phyloP scores from a whole-genome alignment of 106 monocot genomes.

The Triglochin maritima region DNA sequence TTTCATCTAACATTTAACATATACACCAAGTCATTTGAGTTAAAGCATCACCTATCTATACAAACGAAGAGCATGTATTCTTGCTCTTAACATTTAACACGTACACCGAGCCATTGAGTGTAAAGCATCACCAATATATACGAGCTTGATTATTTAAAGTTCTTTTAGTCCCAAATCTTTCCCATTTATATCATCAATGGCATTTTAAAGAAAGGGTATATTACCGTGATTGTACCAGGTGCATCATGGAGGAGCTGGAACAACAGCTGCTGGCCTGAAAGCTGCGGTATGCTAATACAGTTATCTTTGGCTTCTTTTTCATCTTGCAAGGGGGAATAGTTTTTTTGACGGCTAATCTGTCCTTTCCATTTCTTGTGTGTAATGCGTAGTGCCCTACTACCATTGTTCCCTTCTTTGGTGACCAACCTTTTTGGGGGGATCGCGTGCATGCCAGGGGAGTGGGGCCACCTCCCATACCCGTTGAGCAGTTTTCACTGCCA shows the following conservation, averaged over 20 bases:
- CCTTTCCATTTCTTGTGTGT: constrained; percentile 3
- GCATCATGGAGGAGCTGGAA: constrained; percentile 98
- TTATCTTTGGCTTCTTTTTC: not conserved
- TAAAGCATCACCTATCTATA: too few relatives aligned
- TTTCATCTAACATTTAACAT: too few relatives aligned
- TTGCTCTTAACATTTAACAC: too few relatives aligned
- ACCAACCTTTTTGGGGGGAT: constrained; percentile 94
- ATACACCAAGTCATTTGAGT: too few relatives aligned
- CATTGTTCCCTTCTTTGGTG: constrained; percentile 91
- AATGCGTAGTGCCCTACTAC: constrained; percentile 96
- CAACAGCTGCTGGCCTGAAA: constrained; percentile 92
- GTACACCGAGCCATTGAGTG: too few relatives aligned
- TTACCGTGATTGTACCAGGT: constrained; percentile 30
- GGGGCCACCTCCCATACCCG: constrained; percentile 76
- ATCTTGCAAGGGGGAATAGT: not conserved
- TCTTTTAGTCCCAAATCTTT: too few relatives aligned
- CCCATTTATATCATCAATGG: too few relatives aligned
- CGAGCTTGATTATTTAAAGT: too few relatives aligned
- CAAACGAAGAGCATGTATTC: too few relatives aligned
- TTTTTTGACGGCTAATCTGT: not conserved
- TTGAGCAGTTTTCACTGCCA: constrained; percentile 58
- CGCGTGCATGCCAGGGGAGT: constrained; percentile 73
- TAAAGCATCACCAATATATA: too few relatives aligned
- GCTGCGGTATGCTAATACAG: constrained; percentile 42
- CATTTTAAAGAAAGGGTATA: too few relatives aligned